Conservation (phyloP, 78 protist species). For the Capsaspora owczarzaki region DNA sequence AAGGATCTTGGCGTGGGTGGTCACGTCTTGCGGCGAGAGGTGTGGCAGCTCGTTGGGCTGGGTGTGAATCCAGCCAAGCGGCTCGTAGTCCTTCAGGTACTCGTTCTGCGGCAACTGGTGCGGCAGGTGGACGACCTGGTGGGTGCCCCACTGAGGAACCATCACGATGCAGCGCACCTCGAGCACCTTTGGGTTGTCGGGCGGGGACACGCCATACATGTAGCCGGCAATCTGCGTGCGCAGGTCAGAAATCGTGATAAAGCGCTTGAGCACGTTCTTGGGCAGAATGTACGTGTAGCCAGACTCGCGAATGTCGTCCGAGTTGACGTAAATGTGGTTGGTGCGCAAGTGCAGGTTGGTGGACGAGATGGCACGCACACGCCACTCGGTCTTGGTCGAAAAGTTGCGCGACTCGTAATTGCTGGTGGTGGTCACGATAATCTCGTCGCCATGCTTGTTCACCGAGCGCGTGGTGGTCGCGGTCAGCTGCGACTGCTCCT, state of each 20-base stretch:
- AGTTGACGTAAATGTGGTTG: conserved; percentile 90
- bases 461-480: conserved; percentile 81
- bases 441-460: conserved; percentile 94
- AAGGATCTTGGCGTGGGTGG: conserved; percentile 76
- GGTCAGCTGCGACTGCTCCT: conserved; percentile 73
- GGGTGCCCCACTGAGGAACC: conserved; percentile 98
- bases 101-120: conserved; percentile 83
- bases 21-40: conserved; percentile 89
- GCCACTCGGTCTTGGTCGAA: conserved; percentile 95
- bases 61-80: conserved; percentile 99
- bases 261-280: conserved; percentile 92
- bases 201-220: conserved; percentile 92
- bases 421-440: conserved; percentile 83
- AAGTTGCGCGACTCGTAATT: conserved; percentile 86
- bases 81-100: conserved; percentile 88
- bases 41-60: conserved; percentile 94
- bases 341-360: conserved; percentile 96
- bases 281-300: conserved; percentile 96
- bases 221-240: conserved; percentile 94
- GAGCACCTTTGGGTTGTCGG: conserved; percentile 92
- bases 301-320: conserved; percentile 80
- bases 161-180: conserved; percentile 95
- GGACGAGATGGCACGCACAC: conserved; percentile 95
- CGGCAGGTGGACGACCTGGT: conserved; percentile 85
- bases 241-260: conserved; percentile 87